A percentile compares a stretch with the other conserved stretches of the same genome.
These are phyloP conservation scores for Symbiodinium pilosum DNA, from an alignment of 73 alveolate genomes.

Conservation along the genomic window DNA sequence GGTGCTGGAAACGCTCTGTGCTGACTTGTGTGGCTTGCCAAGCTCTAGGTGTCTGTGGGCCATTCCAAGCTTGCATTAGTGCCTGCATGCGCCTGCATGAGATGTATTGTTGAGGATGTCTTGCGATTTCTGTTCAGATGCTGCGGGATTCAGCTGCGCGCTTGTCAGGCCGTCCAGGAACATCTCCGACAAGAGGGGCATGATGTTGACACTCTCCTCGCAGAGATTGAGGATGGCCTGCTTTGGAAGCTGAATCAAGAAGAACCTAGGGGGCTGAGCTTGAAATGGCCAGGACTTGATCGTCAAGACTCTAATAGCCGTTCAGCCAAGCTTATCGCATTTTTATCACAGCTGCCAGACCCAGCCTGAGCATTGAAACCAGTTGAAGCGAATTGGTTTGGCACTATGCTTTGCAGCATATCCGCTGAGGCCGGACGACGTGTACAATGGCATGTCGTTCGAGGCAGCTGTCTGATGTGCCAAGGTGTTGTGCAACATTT, in stretches of 20 bases:
- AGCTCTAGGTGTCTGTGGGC: too few relatives aligned
- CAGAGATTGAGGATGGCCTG: slow-evolving; percentile 72
- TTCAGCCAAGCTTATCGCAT: slow-evolving; percentile 96
- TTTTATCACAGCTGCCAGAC: slow-evolving; percentile 95
- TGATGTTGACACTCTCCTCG: slow-evolving; percentile 92
- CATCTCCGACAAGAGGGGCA: slow-evolving; percentile 95
- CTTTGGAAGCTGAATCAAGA: too few relatives aligned
- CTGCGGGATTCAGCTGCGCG: neutral
- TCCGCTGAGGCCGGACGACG: slow-evolving; percentile 63
- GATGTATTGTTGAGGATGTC: too few relatives aligned
- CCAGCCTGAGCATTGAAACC: too few relatives aligned
- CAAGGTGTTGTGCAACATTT: neutral
- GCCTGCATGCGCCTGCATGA: too few relatives aligned
- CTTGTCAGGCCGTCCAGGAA: slow-evolving; percentile 67
- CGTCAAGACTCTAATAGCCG: slow-evolving; percentile 96
- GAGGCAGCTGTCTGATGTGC: slow-evolving; percentile 88
- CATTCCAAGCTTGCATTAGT: too few relatives aligned
- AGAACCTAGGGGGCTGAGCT: too few relatives aligned
- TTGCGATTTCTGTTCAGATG: too few relatives aligned
- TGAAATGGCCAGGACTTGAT: slow-evolving; percentile 90
- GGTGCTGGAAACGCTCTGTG: too few relatives aligned
- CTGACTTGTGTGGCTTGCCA: too few relatives aligned
- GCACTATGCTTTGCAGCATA: neutral
- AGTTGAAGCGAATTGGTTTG: neutral
- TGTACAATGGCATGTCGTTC: slow-evolving; percentile 95